Conservation (phyloP, 78 protist genomes). For the Dictyostelium capitatum region DNA sequence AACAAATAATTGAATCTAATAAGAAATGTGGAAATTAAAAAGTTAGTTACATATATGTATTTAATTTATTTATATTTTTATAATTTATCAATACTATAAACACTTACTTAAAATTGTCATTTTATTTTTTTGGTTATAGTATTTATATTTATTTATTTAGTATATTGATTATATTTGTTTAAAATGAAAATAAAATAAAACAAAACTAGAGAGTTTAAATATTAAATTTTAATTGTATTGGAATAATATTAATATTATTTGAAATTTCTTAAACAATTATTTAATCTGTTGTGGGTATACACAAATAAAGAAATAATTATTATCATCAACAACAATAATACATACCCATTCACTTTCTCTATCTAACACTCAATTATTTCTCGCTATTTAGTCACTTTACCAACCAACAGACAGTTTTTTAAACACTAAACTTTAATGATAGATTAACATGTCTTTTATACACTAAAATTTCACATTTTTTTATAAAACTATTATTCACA, state of each 20-base stretch:
- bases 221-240: no score
- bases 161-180: background rate
- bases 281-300: slow-evolving; percentile 11
- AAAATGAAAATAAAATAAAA: background rate
- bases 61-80: no score
- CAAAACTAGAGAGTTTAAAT: background rate
- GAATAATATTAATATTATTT: background rate
- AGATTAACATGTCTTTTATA: no score
- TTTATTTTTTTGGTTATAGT: background rate
- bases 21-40: background rate
- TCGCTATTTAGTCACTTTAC: no score
- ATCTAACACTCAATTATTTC: no score
- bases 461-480: no score
- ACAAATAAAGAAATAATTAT: slow-evolving; percentile 1
- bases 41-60: no score
- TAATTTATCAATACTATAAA: no score
- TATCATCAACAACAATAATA: background rate
- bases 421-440: no score
- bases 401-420: no score
- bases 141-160: background rate
- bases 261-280: slow-evolving; percentile 7
- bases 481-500: background rate
- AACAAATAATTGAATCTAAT: background rate
- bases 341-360: background rate
- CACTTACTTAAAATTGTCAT: slow-evolving; percentile 12